Evolutionary conservation across 2,329 filamentous ascomycete species (phyloP).

Genomic region (Talaromyces sp.): DNA sequence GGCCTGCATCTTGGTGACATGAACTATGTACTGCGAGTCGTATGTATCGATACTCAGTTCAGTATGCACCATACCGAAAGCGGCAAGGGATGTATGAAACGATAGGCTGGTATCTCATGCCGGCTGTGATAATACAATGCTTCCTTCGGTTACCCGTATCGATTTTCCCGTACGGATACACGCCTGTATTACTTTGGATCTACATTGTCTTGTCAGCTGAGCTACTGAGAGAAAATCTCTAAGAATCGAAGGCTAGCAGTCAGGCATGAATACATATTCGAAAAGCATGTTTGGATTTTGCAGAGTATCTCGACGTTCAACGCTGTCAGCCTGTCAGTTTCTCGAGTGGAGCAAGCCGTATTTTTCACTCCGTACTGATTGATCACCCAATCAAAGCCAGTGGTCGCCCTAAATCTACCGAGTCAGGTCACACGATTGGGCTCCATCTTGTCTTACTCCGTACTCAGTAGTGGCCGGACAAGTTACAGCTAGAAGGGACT

Average conservation of each 20-base stretch:
- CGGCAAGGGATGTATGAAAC: not conserved
- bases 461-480: not conserved
- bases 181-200: not conserved
- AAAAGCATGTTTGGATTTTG: not conserved
- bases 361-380: not conserved
- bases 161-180: no score
- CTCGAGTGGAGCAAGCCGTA: not conserved
- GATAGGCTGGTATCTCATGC: slow-evolving; percentile 20
- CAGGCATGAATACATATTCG: not conserved
- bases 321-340: not conserved
- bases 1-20: not conserved
- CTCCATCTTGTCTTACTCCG: not conserved
- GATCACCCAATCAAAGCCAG: not conserved
- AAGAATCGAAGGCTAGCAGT: not conserved
- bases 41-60: not conserved
- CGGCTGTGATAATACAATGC: not conserved
- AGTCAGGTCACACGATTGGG: not conserved
- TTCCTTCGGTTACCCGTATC: not conserved
- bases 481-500: not conserved
- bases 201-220: not conserved
- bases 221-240: not conserved
- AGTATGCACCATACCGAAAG: not conserved
- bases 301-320: not conserved
- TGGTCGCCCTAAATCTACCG: not conserved
- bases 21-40: not conserved